Percentiles rank a stretch among this genome's conserved stretches.
Conservation (phyloP, 1,139 yeast species). For the Hansenula lynferdii region DNA sequence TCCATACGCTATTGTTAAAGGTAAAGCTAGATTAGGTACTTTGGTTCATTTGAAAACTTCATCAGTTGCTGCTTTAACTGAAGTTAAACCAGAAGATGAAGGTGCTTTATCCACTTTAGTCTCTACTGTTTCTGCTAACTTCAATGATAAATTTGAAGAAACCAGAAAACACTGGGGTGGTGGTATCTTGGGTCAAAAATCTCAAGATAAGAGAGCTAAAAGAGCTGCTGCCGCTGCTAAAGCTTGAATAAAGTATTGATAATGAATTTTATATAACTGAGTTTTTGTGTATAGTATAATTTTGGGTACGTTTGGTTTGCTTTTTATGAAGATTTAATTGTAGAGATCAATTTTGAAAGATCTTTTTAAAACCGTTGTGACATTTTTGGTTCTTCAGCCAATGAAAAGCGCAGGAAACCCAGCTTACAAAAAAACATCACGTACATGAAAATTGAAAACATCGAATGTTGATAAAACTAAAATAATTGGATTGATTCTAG, state of each 20-base stretch:
- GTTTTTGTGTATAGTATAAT: background rate
- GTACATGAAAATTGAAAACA: background rate
- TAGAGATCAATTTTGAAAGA: too few relatives aligned
- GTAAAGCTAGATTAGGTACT: constrained; percentile 98
- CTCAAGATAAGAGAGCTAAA: constrained; percentile 68
- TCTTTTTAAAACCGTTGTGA: too few relatives aligned
- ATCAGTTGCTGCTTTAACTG: constrained; percentile 95
- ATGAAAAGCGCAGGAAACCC: constrained; percentile 8
- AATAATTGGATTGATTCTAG: too few relatives aligned
- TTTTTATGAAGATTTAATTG: too few relatives aligned
- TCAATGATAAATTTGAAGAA: constrained; percentile 88
- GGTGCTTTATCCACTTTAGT: constrained; percentile 89
- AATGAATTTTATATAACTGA: too few relatives aligned
- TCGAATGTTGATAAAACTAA: too few relatives aligned
- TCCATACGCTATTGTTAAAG: constrained; percentile 97
- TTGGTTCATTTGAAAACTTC: constrained; percentile 96
- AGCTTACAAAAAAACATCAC: constrained; percentile 3
- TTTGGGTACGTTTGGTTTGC: too few relatives aligned
- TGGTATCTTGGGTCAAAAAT: constrained; percentile 95
- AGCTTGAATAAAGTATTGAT: constrained; percentile 3
- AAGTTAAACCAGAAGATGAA: constrained; percentile 90
- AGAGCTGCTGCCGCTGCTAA: constrained; percentile 28
- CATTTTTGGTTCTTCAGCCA: constrained; percentile 13
- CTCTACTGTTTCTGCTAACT: constrained; percentile 91
- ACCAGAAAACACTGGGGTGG: constrained; percentile 99